These are phyloP conservation scores for Phialemoniopsis sp. DNA, from an alignment of 2,329 filamentous ascomycete genomes.

Conservation along the genomic window DNA sequence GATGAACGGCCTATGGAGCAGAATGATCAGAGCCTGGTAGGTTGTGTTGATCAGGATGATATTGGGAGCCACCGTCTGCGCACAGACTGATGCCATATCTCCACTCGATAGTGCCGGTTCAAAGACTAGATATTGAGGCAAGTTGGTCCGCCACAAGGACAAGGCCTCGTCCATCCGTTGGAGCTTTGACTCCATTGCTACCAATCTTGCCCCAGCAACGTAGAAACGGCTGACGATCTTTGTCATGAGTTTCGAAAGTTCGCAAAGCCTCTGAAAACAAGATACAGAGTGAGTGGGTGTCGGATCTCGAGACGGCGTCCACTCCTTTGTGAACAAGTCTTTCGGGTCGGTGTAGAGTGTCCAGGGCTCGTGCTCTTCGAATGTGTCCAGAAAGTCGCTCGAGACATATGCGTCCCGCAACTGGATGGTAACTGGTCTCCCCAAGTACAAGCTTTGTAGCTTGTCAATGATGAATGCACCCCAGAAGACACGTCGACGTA, in stretches of 20 bases:
- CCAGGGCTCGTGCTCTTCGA: conserved; percentile 28
- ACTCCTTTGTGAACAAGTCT: conserved; percentile 3
- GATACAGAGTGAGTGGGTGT: no score
- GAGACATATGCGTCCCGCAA: conserved; percentile 24
- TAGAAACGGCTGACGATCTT: conserved; percentile 8
- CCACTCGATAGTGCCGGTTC: background rate
- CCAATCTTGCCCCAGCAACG: conserved; percentile 2
- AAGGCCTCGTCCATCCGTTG: conserved; percentile 6
- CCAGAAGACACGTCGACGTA: conserved; percentile 25
- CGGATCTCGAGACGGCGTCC: no score
- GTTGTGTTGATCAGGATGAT: conserved; percentile 8
- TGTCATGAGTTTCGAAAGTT: conserved; percentile 7
- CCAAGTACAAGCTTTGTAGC: conserved; percentile 25
- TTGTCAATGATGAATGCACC: conserved; percentile 26
- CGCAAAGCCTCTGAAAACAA: no score
- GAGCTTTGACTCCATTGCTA: background rate
- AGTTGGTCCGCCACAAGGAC: conserved; percentile 2
- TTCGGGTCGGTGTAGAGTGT: conserved; percentile 20
- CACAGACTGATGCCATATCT: conserved; percentile 3
- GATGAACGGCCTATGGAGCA: conserved; percentile 37
- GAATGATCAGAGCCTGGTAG: conserved; percentile 35
- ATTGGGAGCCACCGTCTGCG: no score
- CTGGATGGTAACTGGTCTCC: conserved; percentile 24
- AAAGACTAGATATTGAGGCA: conserved; percentile 5
- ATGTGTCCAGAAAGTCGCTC: conserved; percentile 22